Percentiles rank a stretch among this genome's conserved stretches.
phyloP scores from a whole-genome alignment of 148 eudicot genomes.

The Heliosperma pusillum region DNA sequence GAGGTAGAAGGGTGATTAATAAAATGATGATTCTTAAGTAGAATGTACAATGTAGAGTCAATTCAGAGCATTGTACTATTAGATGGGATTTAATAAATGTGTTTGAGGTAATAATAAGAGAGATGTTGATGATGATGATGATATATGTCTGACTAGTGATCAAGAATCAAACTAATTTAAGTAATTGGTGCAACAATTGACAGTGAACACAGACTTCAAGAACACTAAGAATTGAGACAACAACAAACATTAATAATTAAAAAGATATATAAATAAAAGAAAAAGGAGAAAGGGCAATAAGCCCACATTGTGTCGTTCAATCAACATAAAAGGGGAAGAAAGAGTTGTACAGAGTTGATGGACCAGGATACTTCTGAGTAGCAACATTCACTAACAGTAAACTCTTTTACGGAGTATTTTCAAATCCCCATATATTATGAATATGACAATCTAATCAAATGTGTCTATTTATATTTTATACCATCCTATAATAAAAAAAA shows the following conservation, averaged over 20 bases:
- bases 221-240: constrained; percentile 19
- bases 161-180: too few relatives aligned
- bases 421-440: constrained; percentile 55
- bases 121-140: background rate
- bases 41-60: background rate
- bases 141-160: background rate
- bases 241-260: constrained; percentile 12
- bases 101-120: constrained; percentile 4
- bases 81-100: background rate
- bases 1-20: background rate
- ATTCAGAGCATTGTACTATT: background rate
- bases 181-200: constrained; percentile 1
- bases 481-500: too few relatives aligned
- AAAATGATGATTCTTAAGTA: background rate
- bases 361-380: constrained; percentile 22
- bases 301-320: constrained; percentile 64
- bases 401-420: constrained; percentile 28
- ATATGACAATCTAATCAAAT: background rate
- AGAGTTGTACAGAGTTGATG: constrained; percentile 34
- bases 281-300: constrained; percentile 53
- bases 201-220: constrained; percentile 55
- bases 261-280: background rate
- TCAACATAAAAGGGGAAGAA: constrained; percentile 37
- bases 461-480: too few relatives aligned
- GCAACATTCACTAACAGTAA: constrained; percentile 12